These are phyloP conservation scores for Amylostereum areolatum DNA, from an alignment of 1,284 basidiomycete species.

Conservation along the genomic window DNA sequence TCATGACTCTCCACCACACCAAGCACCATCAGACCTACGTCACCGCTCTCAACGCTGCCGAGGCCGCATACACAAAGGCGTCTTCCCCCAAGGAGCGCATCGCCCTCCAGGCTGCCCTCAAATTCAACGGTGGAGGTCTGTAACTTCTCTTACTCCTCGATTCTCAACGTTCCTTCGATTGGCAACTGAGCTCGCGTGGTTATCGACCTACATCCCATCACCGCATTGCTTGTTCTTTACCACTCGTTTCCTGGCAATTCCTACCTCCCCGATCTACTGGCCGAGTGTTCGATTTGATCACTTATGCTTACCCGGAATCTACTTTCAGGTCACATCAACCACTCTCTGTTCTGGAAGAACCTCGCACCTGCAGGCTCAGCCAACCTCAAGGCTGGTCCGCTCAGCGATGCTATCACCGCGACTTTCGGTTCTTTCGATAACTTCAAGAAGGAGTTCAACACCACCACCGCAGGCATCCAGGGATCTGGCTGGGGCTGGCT, in stretches of 20 bases:
- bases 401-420: slow-evolving; percentile 78
- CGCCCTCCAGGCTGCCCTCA: slow-evolving; percentile 79
- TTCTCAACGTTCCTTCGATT: no score
- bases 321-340: slow-evolving; percentile 75
- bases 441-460: slow-evolving; percentile 76
- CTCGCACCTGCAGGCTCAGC: slow-evolving; percentile 56
- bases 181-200: background rate
- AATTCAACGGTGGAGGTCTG: slow-evolving; percentile 87
- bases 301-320: background rate
- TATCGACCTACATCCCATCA: background rate
- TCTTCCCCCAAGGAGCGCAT: slow-evolving; percentile 76
- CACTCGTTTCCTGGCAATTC: background rate
- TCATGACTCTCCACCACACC: slow-evolving; percentile 92
- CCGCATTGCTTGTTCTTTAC: background rate
- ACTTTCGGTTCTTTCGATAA: slow-evolving; percentile 82
- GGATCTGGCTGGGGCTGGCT: slow-evolving; percentile 95
- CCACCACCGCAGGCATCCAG: slow-evolving; percentile 78
- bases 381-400: slow-evolving; percentile 58
- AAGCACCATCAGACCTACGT: slow-evolving; percentile 97
- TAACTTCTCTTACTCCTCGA: slow-evolving; percentile 3
- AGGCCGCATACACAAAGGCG: slow-evolving; percentile 73
- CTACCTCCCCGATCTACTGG: background rate
- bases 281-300: no score
- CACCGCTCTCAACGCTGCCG: slow-evolving; percentile 86
- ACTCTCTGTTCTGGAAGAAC: slow-evolving; percentile 98